Evolutionary conservation across 1,284 basidiomycete genomes (phyloP).

Genomic region (Amylostereum areolatum): DNA sequence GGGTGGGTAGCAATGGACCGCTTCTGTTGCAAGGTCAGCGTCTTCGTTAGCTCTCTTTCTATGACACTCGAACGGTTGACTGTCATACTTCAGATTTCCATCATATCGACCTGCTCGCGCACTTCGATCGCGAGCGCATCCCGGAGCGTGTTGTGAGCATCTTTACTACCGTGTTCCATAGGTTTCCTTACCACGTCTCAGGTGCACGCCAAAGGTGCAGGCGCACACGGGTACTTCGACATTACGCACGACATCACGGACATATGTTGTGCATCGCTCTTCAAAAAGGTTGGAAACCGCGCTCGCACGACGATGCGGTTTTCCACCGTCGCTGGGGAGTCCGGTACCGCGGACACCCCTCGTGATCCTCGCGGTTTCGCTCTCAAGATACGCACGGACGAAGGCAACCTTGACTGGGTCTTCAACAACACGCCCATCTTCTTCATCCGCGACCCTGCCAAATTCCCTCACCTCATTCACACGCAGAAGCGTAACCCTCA

Average conservation of each 20-base stretch:
- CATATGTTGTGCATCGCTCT: slow-evolving; percentile 69
- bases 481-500: slow-evolving; percentile 91
- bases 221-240: slow-evolving; percentile 91
- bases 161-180: slow-evolving; percentile 2
- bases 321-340: slow-evolving; percentile 86
- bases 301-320: slow-evolving; percentile 75
- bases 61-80: not conserved
- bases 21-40: slow-evolving; percentile 76
- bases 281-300: slow-evolving; percentile 67
- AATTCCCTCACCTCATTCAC: slow-evolving; percentile 93
- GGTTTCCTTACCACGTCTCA: slow-evolving; percentile 19
- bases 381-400: slow-evolving; percentile 83
- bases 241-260: slow-evolving; percentile 80
- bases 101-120: slow-evolving; percentile 82
- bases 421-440: slow-evolving; percentile 91
- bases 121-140: slow-evolving; percentile 93
- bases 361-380: slow-evolving; percentile 92
- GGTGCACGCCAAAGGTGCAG: slow-evolving; percentile 84
- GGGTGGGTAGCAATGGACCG: slow-evolving; percentile 71
- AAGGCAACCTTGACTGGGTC: slow-evolving; percentile 90
- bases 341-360: slow-evolving; percentile 84
- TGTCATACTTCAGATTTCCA: slow-evolving; percentile 63
- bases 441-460: slow-evolving; percentile 80
- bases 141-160: slow-evolving; percentile 82
- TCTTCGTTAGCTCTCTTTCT: slow-evolving; percentile 1